phyloP scores from a whole-genome alignment of 2,329 filamentous ascomycete species.

The Proliferodiscus dingleyae region DNA sequence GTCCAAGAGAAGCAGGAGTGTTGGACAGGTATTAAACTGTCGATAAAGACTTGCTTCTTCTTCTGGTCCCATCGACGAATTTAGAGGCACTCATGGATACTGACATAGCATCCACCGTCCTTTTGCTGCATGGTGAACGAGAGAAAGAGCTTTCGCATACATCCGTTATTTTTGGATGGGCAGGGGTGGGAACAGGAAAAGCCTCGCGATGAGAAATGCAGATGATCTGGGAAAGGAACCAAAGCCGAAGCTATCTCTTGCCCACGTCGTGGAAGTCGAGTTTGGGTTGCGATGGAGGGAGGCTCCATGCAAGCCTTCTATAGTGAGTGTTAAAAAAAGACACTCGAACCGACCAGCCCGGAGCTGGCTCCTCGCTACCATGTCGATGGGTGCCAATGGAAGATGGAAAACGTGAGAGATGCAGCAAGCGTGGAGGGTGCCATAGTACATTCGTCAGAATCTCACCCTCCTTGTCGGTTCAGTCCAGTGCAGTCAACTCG shows the following conservation, averaged over 20 bases:
- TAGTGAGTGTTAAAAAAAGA: conserved; percentile 1
- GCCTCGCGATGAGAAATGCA: background rate
- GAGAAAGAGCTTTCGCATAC: background rate
- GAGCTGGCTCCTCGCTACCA: background rate
- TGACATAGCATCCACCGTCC: too few relatives aligned
- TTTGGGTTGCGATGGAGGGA: background rate
- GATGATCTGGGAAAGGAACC: background rate
- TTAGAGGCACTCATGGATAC: too few relatives aligned
- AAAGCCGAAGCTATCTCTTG: background rate
- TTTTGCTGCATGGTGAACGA: background rate
- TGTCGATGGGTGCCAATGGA: background rate
- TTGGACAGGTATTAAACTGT: too few relatives aligned
- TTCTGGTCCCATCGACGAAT: too few relatives aligned
- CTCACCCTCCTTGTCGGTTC: background rate
- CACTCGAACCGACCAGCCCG: background rate
- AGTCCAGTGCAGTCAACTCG: background rate
- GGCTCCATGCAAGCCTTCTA: background rate
- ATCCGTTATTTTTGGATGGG: background rate
- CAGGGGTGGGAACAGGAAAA: too few relatives aligned
- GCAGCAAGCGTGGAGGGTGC: too few relatives aligned
- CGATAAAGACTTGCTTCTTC: too few relatives aligned
- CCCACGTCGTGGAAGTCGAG: background rate
- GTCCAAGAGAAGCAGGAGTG: too few relatives aligned
- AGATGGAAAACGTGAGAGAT: background rate
- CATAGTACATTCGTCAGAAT: background rate